Base-by-base conservation (phyloP, 805 yeast genomes). In the Metschnikowia lachancei region DNA sequence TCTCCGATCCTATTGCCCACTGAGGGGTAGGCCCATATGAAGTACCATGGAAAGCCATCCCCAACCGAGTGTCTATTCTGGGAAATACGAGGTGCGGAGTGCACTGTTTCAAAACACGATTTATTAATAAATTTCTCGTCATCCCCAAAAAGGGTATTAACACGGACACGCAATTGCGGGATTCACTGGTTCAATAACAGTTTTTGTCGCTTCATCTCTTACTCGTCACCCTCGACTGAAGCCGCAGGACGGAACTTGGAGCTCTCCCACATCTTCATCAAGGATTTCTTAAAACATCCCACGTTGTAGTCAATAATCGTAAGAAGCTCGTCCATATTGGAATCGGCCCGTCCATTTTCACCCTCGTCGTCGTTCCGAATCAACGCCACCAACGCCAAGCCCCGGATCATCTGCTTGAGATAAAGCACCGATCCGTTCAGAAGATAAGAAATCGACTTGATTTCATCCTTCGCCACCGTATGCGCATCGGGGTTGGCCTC, bases 221-320 rank as follows among this genome's bases (percentile, higher is more conserved):
- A 35, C 13, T 33, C 18, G 4, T 39, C 36, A 36, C 5, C 10
- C 10, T 36, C 36, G 31, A 12, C 18, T 20, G 17, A 24, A 14
- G 46, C 10, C 29, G 38, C 52, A 35, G 52, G 43, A 11, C 38
- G 24, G 41, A 61, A 49, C 34, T 52, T 56, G 16, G 80, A 72
- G 50, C 67, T 68, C 50, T 75, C 76, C 84, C 84, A 80, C 76
- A 87, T 82, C 54, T 82, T 81, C 69, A 83, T 86, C 53, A 91
- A 72, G 1, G 94, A 83, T 45, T 78, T 79, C 55, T 86, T 84
- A 61, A 92, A 86, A 16, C 87, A 76, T 44, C 84, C 85, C 36
- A 92, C 89, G 63, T 92, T 92, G 63, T 88, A 91, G 65, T 94
- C 97, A 10, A 92, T 84, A 30, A 92, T 78, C 0, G 96, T 72